A percentile compares a stretch with the other conserved stretches of the same genome.
Conservation (phyloP, 140 eudicot species). For the Flaveria floridana region DNA sequence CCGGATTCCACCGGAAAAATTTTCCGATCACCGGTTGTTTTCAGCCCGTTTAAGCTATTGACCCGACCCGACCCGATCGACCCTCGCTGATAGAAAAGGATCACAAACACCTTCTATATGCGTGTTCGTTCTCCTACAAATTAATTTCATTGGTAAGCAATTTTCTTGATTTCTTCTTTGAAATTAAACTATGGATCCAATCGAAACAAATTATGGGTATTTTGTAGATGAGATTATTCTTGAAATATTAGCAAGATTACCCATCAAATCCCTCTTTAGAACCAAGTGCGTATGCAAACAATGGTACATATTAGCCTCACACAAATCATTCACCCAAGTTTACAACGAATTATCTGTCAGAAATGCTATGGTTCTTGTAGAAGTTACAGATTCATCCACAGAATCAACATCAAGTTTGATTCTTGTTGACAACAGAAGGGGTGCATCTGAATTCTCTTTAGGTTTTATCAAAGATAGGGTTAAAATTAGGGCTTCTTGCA, state of each 20-base stretch:
- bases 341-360: constrained; percentile 52
- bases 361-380: constrained; percentile 61
- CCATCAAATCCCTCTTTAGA: constrained; percentile 68
- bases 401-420: constrained; percentile 58
- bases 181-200: constrained; percentile 27
- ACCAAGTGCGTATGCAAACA: constrained; percentile 67
- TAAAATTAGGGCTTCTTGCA: constrained; percentile 79
- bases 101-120: no score
- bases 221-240: constrained; percentile 74
- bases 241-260: constrained; percentile 70
- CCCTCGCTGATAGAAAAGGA: no score
- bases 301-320: constrained; percentile 65
- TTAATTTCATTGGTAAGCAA: background rate
- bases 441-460: constrained; percentile 69
- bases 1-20: no score
- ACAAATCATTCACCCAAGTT: constrained; percentile 46
- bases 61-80: no score
- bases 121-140: no score
- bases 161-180: background rate
- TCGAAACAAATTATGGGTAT: constrained; percentile 46
- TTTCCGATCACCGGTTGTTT: no score
- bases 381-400: constrained; percentile 42
- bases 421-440: constrained; percentile 63
- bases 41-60: no score
- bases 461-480: constrained; percentile 70